Evolutionary conservation across 805 yeast species (phyloP), one percentile per base, ranked within the genome.

Genomic region (Ogataea kodamae): DNA sequence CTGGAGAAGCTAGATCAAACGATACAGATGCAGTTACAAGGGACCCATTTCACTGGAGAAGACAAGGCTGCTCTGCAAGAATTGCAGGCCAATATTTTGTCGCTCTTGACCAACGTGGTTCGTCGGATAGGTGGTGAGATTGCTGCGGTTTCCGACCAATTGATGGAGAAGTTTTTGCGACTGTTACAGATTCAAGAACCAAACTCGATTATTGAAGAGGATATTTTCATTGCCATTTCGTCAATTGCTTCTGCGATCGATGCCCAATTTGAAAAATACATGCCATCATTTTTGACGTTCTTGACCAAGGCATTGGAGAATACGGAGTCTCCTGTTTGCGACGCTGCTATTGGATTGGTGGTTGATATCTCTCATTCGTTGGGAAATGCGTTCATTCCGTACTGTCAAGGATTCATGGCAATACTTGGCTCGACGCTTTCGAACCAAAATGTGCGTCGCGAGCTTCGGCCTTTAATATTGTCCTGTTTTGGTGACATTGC

Each of bases 401-500:
- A 85, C 57, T 77, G 84, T 43, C 78, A 78, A 40, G 82, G 81
- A 3, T 73, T 90, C 54, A 88, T 92, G 95, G 74, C 75, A 32
- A 81, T 82, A 29, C 71, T 92, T 54, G 90, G 95, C 34, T 70
- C 72, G 30, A 76, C 78, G 52, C 69, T 92, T 43, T 76, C 81
- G 39, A 74, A 74, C 49, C 69, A 72, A 25, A 74, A 72, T 37
- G 78, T 86, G 12, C 81, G 81, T 55, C 75, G 85, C 40, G 96
- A 87, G 43, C 70, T 90, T 46, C 80, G 85, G 58, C 96, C 97
- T 11, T 72, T 86, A 14, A 86, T 90, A 18, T 65, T 92, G 46
- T 85, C 97, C 9, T 87, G 95, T 52, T 86, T 92, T 59, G 98
- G 98, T 45, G 98, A 92, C 60, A 76, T 92, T 52, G 97, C 97